Evolutionary conservation across 768 basidiomycete species (phyloP), one percentile per base, ranked within the genome.

Genomic region (Pleurotus sapidus): DNA sequence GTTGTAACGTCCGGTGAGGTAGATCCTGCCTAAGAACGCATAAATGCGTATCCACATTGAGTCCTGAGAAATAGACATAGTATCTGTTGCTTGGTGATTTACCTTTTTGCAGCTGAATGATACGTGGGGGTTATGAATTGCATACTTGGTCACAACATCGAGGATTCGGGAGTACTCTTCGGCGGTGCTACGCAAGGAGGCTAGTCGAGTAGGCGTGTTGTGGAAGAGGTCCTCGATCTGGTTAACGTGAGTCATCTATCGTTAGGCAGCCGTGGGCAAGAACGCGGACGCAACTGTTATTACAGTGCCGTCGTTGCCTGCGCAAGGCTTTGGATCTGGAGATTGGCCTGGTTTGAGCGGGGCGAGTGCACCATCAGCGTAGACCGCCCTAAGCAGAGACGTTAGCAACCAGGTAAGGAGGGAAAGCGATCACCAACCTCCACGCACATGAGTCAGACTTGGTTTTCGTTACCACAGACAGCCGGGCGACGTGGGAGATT

Each of bases 181-280:
- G 2, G 93, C 89, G 3, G 88, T 73, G 57, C 85, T 88, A 37
- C 90, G 86, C 55, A 98, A 78, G 1, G 95, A 90, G 3, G 91
- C 86, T 20, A 95, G 81, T 46, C 97, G 88, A 2, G 89, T 86
- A 0, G 95, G 93, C 0, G 87, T 92, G 62, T 96, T 97, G 70
- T 92, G 95, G 67, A 99, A 99, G 25, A 99, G 76, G 66, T 98
- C 91, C 70, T 98, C 94, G 23, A 95, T 94, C 95, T 98, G 61
- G 1, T 39, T 4, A 24, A 17, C 37, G 47, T 56, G 6, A 57
- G 54, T 59, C 11, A 15, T 6, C 18, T 18, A 18, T n/a, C 39
- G 47, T 17, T 23, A 61, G 18, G 34, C 5, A 20, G 6, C 23
- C 11, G 39, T 25, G 15, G 15, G 14, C 37, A 23, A 38, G 27